Evolutionary conservation across 2,329 filamentous ascomycete genomes (phyloP), one percentile per base, ranked within the genome.

Genomic region (Monosporascus sp.): DNA sequence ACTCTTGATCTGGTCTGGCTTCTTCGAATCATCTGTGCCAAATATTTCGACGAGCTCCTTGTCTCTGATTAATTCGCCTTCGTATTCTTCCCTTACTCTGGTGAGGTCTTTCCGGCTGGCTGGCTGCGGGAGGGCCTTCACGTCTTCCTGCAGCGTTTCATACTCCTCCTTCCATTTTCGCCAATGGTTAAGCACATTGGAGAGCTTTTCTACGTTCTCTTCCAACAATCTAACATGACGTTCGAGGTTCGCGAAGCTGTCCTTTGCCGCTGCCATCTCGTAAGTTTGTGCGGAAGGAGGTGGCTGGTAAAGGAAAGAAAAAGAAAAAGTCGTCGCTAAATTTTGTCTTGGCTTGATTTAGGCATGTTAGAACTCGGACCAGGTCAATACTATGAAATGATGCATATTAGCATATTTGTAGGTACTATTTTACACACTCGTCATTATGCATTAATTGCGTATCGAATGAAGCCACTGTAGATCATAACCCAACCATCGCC

Each of bases 111-210:
- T 71, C 6, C 74, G 72, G 31, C 73, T 71, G 52, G 80, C 70
- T 49, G 75, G 72, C 43, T 75, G 68, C 37, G 77, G 68, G 26
- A 86, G 67, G 4, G 74, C 76, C 50, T 83, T 72, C 31, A 97
- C 81, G 64, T 95, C 90, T 68, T 95, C 90, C 67, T 89, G 91
- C 57, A 97, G 78, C 24, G 86, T 84, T 67, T 96, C 90, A 70
- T 97, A 97, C 69, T 97, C 93, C 48, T 88, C 84, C 68, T 96
- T 92, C 82, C 89, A 95, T 52, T 86, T 86, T 59, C 89, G 88
- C 93, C 93, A 99, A 73, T 96, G 87, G 57, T 85, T 84, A 51
- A 97, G 78, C 7, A 88, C 86, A 64, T 87, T 84, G 52, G 83
- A 83, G 20, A 97, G 80, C 67, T 90, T 84, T 49, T 78, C 74